Conservation (phyloP, 306 rosid genomes). For the Vicia villosa region DNA sequence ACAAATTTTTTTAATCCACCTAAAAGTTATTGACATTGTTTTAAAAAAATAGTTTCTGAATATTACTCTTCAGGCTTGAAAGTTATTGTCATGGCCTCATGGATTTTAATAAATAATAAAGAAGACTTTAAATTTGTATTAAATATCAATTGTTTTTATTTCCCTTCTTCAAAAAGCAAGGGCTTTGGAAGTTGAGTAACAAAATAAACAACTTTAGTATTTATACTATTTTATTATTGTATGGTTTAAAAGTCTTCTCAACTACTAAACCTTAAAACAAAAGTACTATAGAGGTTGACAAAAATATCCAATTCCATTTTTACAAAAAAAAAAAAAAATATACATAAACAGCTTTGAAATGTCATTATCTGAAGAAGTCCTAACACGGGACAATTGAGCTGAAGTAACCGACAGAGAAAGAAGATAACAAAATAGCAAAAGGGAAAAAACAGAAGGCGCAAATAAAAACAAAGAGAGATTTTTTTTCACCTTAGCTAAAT, state of each 20-base stretch:
- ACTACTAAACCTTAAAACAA: conserved; percentile 4
- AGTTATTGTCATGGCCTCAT: conserved; percentile 27
- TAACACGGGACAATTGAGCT: conserved; percentile 49
- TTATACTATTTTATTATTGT: neutral
- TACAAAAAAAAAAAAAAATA: neutral
- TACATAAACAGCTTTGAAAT: conserved; percentile 43
- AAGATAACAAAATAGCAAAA: neutral
- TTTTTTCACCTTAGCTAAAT: conserved; percentile 20
- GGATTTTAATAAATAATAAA: neutral
- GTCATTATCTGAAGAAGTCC: conserved; percentile 67
- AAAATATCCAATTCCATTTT: conserved; percentile 9
- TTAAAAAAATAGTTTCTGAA: neutral
- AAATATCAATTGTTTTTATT: neutral
- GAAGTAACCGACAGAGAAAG: conserved; percentile 30
- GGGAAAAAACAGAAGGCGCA: conserved; percentile 32
- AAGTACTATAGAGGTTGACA: conserved; percentile 35
- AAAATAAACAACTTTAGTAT: conserved; percentile 2
- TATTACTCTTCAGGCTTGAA: neutral
- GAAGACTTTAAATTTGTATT: neutral
- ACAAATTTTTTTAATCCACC: neutral
- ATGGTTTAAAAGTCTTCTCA: neutral
- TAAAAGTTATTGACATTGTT: neutral
- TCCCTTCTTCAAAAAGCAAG: neutral
- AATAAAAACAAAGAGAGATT: conserved; percentile 41
- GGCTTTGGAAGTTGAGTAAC: neutral